A percentile compares a stretch with the other conserved stretches of the same genome.
Conservation (phyloP, 495 filamentous ascomycete genomes). For the Penicillium diatomitis region DNA sequence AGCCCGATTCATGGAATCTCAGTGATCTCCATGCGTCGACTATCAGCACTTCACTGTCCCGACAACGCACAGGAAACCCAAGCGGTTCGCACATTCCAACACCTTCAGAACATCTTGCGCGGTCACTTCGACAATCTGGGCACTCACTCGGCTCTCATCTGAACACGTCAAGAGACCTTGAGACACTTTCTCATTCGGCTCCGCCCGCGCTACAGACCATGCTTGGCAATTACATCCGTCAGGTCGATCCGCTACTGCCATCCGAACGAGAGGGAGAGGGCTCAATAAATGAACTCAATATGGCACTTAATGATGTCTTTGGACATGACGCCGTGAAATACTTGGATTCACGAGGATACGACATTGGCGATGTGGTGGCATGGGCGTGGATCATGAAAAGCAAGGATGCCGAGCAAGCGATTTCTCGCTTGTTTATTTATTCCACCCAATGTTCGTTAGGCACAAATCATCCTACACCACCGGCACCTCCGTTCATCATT, state of each 20-base stretch:
- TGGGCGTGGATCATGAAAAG: constrained; percentile 53
- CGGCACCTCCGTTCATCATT: constrained; percentile 41
- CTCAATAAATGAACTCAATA: constrained; percentile 8
- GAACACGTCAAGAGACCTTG: neutral
- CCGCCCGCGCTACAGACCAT: constrained; percentile 24
- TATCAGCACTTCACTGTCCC: neutral
- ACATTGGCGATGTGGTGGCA: constrained; percentile 39
- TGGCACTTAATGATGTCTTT: constrained; percentile 29
- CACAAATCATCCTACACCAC: neutral
- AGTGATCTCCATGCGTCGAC: neutral
- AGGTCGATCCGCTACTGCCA: constrained; percentile 25
- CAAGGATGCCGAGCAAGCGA: constrained; percentile 28
- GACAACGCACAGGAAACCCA: neutral
- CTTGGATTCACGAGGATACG: constrained; percentile 32
- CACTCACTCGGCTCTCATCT: constrained; percentile 8
- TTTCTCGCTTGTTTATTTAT: constrained; percentile 29
- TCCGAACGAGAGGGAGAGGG: neutral
- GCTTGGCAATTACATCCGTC: constrained; percentile 31
- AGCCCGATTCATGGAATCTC: neutral
- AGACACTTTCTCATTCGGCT: constrained; percentile 7
- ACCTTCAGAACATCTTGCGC: constrained; percentile 27
- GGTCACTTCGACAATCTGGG: constrained; percentile 23
- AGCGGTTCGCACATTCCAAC: constrained; percentile 11
- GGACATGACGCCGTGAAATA: constrained; percentile 16
- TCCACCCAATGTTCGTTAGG: constrained; percentile 11